Evolutionary conservation across 805 yeast species (phyloP), one percentile per base, ranked within the genome.

Genomic region (Myxozyma vanderwaltii): DNA sequence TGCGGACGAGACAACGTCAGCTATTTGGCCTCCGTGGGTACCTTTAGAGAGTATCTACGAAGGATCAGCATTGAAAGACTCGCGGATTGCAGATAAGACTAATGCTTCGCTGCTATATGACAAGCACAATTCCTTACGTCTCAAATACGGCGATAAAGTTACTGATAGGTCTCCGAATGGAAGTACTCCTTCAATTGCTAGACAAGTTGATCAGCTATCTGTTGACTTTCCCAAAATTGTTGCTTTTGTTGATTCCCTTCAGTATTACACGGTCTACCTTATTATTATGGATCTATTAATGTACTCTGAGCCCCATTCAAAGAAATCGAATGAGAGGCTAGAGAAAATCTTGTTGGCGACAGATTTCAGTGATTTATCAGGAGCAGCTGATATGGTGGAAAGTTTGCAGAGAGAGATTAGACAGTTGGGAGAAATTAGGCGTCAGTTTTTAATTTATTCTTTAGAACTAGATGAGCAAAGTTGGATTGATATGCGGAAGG

Each of bases 21-120:
- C 73, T 2, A 75, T 75, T 19, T 91, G 97, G 97, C 97, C 97
- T 1, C 95, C 96, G 0, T 91, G 96, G 90, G 71, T 91, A 35
- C 90, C 91, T 1, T 70, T 82, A 49, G 96, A 89, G 67, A 76
- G 85, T 23, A 83, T 88, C 63, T 80, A 82, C 62, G 84, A 84
- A 51, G 77, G 81, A 19, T 76, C 79, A 0, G 67, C 78, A 1
- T 72, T 83, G 59, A 68, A 74, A 10, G 76, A 79, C 12, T 79
- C 81, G 56, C 77, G 84, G 51, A 74, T 91, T 39, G 79, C 90
- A 26, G 82, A 86, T 33, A 80, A 85, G 59, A 82, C 89, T 1
- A 82, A 91, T 0, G 76, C 84, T 24, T 80, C 83, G 69, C 69
- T 88, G 21, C 77, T 86, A 0, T 85, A 79, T 64, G 89, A 86